Conservation (phyloP, 2,329 filamentous ascomycete genomes). For the Diaporthe aspalathi region DNA sequence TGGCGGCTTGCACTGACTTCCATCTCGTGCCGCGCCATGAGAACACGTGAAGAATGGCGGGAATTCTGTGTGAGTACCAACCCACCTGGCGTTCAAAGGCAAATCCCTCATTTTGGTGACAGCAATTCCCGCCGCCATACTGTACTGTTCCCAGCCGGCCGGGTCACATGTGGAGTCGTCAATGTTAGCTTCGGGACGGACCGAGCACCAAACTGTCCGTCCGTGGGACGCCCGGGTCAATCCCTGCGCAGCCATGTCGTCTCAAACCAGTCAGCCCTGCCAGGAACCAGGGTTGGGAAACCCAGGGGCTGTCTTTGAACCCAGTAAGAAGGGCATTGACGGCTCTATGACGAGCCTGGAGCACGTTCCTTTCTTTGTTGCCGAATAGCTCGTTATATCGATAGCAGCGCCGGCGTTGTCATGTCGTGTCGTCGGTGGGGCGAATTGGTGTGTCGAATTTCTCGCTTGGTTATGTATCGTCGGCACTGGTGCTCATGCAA, state of each 20-base stretch:
- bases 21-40: background rate
- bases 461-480: background rate
- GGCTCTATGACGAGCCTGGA: background rate
- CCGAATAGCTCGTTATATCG: background rate
- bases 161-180: background rate
- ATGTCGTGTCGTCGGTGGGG: background rate
- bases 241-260: conserved; percentile 1
- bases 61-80: background rate
- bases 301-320: background rate
- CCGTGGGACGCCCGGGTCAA: background rate
- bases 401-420: background rate
- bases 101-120: background rate
- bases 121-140: background rate
- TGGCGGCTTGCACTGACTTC: background rate
- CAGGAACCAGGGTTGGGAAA: too few species aligned
- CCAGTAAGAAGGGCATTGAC: background rate
- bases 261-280: background rate
- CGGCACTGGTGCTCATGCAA: background rate
- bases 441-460: too few species aligned
- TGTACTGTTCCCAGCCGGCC: background rate
- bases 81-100: background rate
- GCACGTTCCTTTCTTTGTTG: background rate
- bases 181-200: conserved; percentile 11
- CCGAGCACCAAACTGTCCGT: background rate
- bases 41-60: background rate